A percentile compares a stretch with the other conserved stretches of the same genome.
phyloP scores from a whole-genome alignment of 306 rosid species.

The Cicer judaicum region DNA sequence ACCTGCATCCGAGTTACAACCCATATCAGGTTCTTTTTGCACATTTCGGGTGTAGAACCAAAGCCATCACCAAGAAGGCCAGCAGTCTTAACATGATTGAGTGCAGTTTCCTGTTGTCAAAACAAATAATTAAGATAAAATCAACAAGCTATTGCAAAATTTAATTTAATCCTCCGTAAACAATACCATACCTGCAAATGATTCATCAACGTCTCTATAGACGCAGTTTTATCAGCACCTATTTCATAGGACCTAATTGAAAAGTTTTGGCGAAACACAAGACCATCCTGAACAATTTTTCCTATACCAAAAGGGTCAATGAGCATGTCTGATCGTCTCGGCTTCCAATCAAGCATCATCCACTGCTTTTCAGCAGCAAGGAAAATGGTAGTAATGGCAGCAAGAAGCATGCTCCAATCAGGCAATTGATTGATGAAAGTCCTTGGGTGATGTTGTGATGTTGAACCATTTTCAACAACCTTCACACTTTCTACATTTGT shows the following conservation, averaged over 20 bases:
- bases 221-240: constrained; percentile 95
- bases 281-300: constrained; percentile 89
- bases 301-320: constrained; percentile 86
- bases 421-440: constrained; percentile 92
- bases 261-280: constrained; percentile 84
- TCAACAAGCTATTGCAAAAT: neutral
- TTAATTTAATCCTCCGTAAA: neutral
- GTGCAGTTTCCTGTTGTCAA: constrained; percentile 85
- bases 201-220: constrained; percentile 95
- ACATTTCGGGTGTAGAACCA: constrained; percentile 97
- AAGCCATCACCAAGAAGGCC: constrained; percentile 97
- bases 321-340: constrained; percentile 79
- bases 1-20: constrained; percentile 92
- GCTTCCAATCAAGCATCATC: constrained; percentile 99
- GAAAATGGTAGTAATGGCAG: constrained; percentile 90
- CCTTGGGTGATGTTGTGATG: constrained; percentile 62
- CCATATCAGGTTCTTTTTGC: constrained; percentile 93
- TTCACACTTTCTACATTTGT: constrained; percentile 55
- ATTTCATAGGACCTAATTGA: constrained; percentile 94
- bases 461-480: constrained; percentile 53
- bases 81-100: constrained; percentile 91
- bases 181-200: constrained; percentile 73
- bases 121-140: constrained; percentile 25
- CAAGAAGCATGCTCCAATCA: constrained; percentile 99
- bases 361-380: constrained; percentile 98